Evolutionary conservation across 805 yeast genomes (phyloP).

Genomic region (Saturnispora kantuleensis): DNA sequence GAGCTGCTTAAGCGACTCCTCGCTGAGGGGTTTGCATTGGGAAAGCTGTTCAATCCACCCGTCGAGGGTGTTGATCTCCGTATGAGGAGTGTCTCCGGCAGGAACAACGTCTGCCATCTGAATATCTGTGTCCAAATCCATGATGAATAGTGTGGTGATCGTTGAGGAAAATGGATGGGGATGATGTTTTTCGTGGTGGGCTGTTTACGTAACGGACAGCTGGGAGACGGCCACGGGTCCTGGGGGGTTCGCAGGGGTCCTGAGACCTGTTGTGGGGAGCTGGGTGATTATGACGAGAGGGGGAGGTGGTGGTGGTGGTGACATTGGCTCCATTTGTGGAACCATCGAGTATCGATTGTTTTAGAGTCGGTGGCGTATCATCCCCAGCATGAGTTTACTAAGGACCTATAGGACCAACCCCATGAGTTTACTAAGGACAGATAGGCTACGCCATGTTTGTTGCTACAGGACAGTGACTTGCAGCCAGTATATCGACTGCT

Average conservation of each 20-base stretch:
- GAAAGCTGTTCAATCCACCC: slow-evolving; percentile 77
- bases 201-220: not conserved
- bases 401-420: too few relatives aligned
- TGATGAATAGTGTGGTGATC: slow-evolving; percentile 18
- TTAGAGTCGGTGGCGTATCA: too few relatives aligned
- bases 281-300: too few relatives aligned
- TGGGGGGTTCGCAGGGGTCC: not conserved
- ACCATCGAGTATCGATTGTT: too few relatives aligned
- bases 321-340: too few relatives aligned
- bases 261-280: too few relatives aligned
- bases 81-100: slow-evolving; percentile 20
- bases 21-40: slow-evolving; percentile 73
- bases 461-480: too few relatives aligned
- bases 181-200: not conserved
- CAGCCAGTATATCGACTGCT: too few relatives aligned
- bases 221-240: not conserved
- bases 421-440: too few relatives aligned
- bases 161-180: not conserved
- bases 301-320: too few relatives aligned
- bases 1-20: slow-evolving; percentile 65
- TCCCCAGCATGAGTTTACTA: too few relatives aligned
- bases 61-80: slow-evolving; percentile 55
- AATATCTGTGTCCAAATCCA: slow-evolving; percentile 74
- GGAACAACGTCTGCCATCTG: slow-evolving; percentile 68
- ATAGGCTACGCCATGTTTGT: too few relatives aligned